Conservation (phyloP, 805 yeast genomes). For the Metschnikowia cubensis region DNA sequence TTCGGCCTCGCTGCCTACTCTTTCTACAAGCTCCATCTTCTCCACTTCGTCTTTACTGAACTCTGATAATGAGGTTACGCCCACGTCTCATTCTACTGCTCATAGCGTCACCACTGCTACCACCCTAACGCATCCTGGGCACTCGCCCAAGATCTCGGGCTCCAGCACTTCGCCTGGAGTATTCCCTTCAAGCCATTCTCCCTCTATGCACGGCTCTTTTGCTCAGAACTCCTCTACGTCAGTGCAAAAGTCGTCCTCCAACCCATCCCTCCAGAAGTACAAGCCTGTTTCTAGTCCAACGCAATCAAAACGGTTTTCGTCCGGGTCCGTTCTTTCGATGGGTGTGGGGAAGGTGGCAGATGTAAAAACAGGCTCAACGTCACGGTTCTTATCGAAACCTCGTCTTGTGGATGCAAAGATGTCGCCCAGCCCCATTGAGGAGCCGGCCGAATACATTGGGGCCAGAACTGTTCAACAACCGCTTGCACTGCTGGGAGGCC, state of each 20-base stretch:
- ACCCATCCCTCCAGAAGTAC: slow-evolving; percentile 4
- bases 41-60: slow-evolving; percentile 15
- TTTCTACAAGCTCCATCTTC: slow-evolving; percentile 14
- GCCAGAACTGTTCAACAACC: slow-evolving; percentile 5
- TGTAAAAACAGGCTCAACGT: slow-evolving; percentile 6
- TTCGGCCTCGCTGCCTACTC: slow-evolving; percentile 29
- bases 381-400: slow-evolving; percentile 13
- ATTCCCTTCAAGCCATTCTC: background rate
- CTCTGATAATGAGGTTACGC: slow-evolving; percentile 10
- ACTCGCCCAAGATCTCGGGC: background rate
- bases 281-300: slow-evolving; percentile 14
- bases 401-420: slow-evolving; percentile 14
- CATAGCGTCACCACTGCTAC: background rate
- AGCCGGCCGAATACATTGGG: slow-evolving; percentile 1
- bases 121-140: background rate
- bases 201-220: slow-evolving; percentile 1
- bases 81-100: slow-evolving; percentile 5
- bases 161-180: background rate
- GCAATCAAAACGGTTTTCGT: slow-evolving; percentile 33
- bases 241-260: slow-evolving; percentile 1
- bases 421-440: slow-evolving; percentile 8
- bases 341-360: slow-evolving; percentile 40
- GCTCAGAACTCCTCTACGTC: slow-evolving; percentile 1
- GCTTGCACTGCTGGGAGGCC: background rate
- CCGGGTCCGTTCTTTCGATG: slow-evolving; percentile 35